Base-by-base conservation (phyloP, 345 rosid genomes). In the Limnanthes douglasii region DNA sequence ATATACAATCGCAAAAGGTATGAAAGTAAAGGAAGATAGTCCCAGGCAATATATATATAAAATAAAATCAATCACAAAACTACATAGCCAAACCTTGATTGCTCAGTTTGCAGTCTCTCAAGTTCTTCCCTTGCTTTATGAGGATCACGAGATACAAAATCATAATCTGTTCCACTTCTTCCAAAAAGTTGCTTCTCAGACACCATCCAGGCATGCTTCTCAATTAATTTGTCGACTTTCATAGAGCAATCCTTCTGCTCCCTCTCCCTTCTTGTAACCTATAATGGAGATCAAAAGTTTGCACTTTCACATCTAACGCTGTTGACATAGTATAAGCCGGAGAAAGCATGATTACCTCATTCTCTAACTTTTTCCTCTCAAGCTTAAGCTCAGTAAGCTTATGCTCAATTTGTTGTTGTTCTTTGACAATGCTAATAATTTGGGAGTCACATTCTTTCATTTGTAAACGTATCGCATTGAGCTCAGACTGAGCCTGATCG, bases 151-250 rank as follows among this genome's bases (percentile, higher is more conserved):
- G 93, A 68, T 44, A 38, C 57, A 52, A 90, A 90, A 65, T 84
- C 95, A 70, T 90, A 90, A 57, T 90, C 96, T 11, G 96, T 90
- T 37, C 96, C 96, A 35, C 70, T 65, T 71, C 78, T 77, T 51
- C 96, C 98, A 65, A 90, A 90, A 18, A 80, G 78, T 46, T 75
- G 98, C 48, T 66, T 77, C 68, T 90, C 96, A 50, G 98, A 70
- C 35, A 70, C 62, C 57, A 90, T 80, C 98, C 98, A 90, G 37
- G 93, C 65, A 58, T 84, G 84, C 75, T 84, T 84, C 71, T 90
- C 94, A 38, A 90, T 56, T 59, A 90, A 64, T 56, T 70, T 84
- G 31, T 84, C 94, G 7, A 90, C 98, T 48, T 67, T 84, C 13
- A 28, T 37, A 8, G 88, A 77, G 52, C 94, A 84, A 38, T 90